Evolutionary conservation across 139 green algal species (phyloP), one percentile per base, ranked within the genome.

Genomic region (Micractinium sp.): DNA sequence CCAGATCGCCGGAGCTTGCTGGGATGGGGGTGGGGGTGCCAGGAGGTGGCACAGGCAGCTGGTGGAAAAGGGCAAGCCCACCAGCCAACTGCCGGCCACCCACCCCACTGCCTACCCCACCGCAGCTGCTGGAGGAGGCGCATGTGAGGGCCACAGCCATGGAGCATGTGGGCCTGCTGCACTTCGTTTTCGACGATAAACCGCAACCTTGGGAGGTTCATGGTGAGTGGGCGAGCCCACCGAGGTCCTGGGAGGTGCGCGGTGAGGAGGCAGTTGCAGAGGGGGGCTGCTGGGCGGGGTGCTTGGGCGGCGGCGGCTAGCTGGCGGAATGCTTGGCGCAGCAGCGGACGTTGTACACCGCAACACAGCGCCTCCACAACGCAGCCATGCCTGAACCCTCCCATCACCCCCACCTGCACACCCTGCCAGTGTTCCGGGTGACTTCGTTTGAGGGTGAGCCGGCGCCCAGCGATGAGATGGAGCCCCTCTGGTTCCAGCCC

Each of bases 401-500:
- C 12, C 7, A 3, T 71, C 63, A 31, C 74, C 74, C 74, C 33
- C 36, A 23, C 74, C 33, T 19, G 12, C 74, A 56, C 4, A 1
- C 1, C 47, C 20, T 31, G 56, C 85, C 87, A 93, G 92, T 96
- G 18, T 95, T 93, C 60, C 36, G 87, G 4, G 81, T 86, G n/a
- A 61, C 71, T 18, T 82, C 87, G 27, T 94, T 88, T 23, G 56
- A 56, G 2, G 94, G 94, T 0, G 75, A 93, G 39, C 93, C 93
- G 0, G 81, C 53, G 22, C 86, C 94, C 33, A 92, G 90, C 20
- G 93, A 96, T 23, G 94, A 96, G 79, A 96, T 96, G 94, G 67
- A 56, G 19, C 94, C 94, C 0, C 39, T 87, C 25, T 96, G 92
- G 91, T 94, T 96, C 27, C 38, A 63, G 35, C 18, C 71, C 0